A percentile compares a stretch with the other conserved stretches of the same genome.
Evolutionary conservation across 1,284 basidiomycete species (phyloP).

Genomic region (Vanrija sp.): DNA sequence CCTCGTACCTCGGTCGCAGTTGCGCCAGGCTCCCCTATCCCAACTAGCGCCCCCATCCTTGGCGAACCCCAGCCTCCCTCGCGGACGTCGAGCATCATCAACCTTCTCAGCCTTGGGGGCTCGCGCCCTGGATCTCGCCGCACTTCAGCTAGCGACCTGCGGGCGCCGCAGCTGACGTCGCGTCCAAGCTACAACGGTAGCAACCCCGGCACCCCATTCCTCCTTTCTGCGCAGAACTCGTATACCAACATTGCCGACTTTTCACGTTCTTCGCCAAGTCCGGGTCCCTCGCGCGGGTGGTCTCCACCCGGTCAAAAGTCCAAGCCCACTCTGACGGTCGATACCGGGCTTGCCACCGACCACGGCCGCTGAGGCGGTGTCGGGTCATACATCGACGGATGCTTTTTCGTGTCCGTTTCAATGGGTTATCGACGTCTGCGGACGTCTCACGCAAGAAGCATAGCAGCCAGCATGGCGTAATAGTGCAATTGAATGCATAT

Average conservation of each 20-base stretch:
- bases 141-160: slow-evolving; percentile 11
- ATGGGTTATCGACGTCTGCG: no score
- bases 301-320: background rate
- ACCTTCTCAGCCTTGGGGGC: slow-evolving; percentile 33
- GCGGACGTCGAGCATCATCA: slow-evolving; percentile 37
- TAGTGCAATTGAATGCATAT: no score
- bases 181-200: background rate
- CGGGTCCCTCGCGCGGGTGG: background rate
- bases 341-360: background rate
- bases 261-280: background rate
- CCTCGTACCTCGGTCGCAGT: slow-evolving; percentile 39
- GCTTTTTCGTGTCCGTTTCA: no score
- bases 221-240: background rate
- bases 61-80: slow-evolving; percentile 43
- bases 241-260: background rate
- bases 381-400: no score
- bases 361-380: no score
- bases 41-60: slow-evolving; percentile 40
- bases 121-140: slow-evolving; percentile 7
- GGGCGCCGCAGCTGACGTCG: background rate
- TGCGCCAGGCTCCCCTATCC: slow-evolving; percentile 44
- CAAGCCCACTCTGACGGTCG: background rate
- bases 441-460: no score
- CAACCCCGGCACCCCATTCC: background rate
- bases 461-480: no score